Evolutionary conservation across 139 green algal species (phyloP).

Genomic region (Chlamydomonas schloesseri): DNA sequence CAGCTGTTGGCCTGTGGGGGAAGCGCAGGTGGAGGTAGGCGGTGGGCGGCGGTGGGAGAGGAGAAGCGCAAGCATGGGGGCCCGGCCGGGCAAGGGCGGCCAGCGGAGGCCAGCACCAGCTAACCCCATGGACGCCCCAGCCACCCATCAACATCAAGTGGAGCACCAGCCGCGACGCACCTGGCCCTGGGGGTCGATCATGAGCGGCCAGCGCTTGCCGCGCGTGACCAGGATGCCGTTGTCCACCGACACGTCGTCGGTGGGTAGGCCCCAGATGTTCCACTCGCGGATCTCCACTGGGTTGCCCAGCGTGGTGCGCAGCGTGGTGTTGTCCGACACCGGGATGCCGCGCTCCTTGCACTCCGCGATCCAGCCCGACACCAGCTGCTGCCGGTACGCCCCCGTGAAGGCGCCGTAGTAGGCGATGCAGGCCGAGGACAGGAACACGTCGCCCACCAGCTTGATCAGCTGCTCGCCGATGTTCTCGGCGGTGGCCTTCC

Average conservation of each 20-base stretch:
- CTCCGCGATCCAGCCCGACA: conserved; percentile 69
- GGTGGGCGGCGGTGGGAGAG: neutral
- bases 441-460: conserved; percentile 74
- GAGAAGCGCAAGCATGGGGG: no score
- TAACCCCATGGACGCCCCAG: no score
- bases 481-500: conserved; percentile 71
- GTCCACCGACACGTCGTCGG: conserved; percentile 83
- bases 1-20: conserved; percentile 82
- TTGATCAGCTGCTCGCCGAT: conserved; percentile 58
- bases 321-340: conserved; percentile 63
- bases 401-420: conserved; percentile 91
- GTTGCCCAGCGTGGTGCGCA: conserved; percentile 73
- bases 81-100: no score
- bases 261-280: conserved; percentile 84
- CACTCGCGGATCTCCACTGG: conserved; percentile 86
- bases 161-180: no score
- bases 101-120: no score
- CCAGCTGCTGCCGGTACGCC: conserved; percentile 75
- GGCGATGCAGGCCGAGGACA: conserved; percentile 79
- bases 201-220: conserved; percentile 86
- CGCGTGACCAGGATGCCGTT: conserved; percentile 87
- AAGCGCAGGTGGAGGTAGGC: neutral
- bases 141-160: neutral
- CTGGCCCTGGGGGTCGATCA: conserved; percentile 86
- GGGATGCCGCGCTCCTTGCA: conserved; percentile 71